Evolutionary conservation across 2,329 filamentous ascomycete genomes (phyloP), one percentile per base, ranked within the genome.

Genomic region (Xylariaceae sp.): DNA sequence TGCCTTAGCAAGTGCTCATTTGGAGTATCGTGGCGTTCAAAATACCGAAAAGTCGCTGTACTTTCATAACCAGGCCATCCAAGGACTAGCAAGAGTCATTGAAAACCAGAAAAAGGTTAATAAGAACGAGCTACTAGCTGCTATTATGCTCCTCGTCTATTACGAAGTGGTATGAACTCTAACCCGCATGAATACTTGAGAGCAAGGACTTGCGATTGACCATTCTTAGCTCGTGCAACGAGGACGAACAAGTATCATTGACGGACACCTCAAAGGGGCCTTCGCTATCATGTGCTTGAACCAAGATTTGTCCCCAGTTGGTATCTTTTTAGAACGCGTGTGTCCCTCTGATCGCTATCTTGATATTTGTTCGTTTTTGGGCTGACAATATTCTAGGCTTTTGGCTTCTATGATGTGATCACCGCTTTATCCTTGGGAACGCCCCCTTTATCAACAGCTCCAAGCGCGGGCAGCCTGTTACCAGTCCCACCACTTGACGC

Each of bases 1-100:
- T 56, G 92, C 92, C 0, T 78, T 97, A 6, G 86, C 91, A 0
- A 90, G 89, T 54, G 94, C 92, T 56, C 95, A 96, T 70, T 78
- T 96, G 56, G 89, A 94, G 63, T 91, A 84, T 45, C 75, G 83
- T 23, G 82, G 82, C 2, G 74, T 84, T 5, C 73, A 79, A 23
- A 81, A 79, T 6, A 69, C 74, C 17, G 83, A 87, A 63, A 82
- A 80, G 63, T 85, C 84, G 31, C 71, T 86, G 1, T 79, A 79
- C 58, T 87, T 86, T 60, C 85, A 87, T 60, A 85, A 82, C 57
- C 77, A 79, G 66, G 84, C 85, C 9, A 81, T 87, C 21, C 80
- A 84, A 62, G 83, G 82, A 1, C 71, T 88, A 33, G 79, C 83
- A 1, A 76, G 76, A 48, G 70, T 87, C 47, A 87, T 88, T 58